Base-by-base conservation (phyloP, 108 stramenopile genomes). In the Skeletonema grethae region DNA sequence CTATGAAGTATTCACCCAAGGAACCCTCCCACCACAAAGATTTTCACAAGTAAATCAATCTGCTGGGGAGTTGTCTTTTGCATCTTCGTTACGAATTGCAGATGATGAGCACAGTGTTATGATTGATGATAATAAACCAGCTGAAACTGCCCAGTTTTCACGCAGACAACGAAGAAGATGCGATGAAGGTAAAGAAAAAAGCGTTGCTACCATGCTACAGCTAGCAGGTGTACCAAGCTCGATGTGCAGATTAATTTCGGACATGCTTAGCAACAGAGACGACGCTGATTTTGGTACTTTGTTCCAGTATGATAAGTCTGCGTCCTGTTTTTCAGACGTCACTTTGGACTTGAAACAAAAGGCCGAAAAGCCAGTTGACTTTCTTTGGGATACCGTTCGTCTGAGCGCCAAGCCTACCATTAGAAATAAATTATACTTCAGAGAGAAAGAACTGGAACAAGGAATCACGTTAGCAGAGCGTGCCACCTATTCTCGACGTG, bases 311-410 rank as follows among this genome's bases (percentile, higher is more conserved):
- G 72, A 73, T 8, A 30, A 58, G 13, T 65, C 72, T 12, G 58
- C 64, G 7, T 28, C 28, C 43, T 73, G 55, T 1, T 73, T 73
- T 16, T 35, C 32, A 1, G 74, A 75, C 24, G 45, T 68, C 24
- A 38, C 67, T 25, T 61, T 55, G 9, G 74, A 75, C 61, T 59
- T 75, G 41, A 41, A 61, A 16, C 74, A 75, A 30, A 75, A 67
- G 74, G 46, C 60, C 9, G 59, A 50, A 1, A 59, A 67, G 0
- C 74, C 74, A 28, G 35, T 29, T 50, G 60, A 41, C 32, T 75
- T 75, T 61, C 24, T 75, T 34, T 55, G 61, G 50, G 43, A n/a
- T 24, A 41, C 63, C 15, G 22, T 50, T 18, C 45, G 13, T 5
- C 41, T 65, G 11, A 34, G 62, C 58, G 56, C 55, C 28, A 57